Base-by-base conservation (phyloP, 306 rosid species). In the Alnus glutinosa region DNA sequence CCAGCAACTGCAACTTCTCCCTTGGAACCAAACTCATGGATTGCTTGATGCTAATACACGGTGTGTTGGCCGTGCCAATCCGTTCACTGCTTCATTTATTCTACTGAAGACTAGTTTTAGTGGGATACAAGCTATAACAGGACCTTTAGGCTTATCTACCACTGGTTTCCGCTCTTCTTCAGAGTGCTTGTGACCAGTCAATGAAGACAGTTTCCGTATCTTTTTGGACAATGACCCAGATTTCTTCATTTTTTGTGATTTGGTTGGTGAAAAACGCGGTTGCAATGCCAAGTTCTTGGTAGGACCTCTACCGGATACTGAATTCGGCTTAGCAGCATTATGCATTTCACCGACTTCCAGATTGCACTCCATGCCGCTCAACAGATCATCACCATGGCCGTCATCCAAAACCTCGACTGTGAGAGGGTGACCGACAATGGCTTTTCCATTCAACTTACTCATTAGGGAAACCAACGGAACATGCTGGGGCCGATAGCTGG, bases 341-440 rank as follows among this genome's bases (percentile, higher is more conserved):
- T 79, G 62, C 48, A 19, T 66, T 78, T 73, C 86, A 63, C 77
- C 71, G 13, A 37, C 88, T 78, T 79, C 87, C 83, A 71, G 12
- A 58, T 80, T 81, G 55, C 80, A 78, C 75, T 78, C 86, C 36
- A 67, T 44, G 83, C 75, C 79, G 61, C 80, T 78, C 82, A 84
- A 79, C 80, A 85, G n/a, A 44, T 55, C 77, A 64, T 89, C 90
- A 74, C 88, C 89, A 55, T 77, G 77, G 63, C 97, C 90, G 3
- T 92, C 92, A 44, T 81, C 86, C 86, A 93, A 83, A 42, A 73
- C 88, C 87, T 93, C 98, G 68, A 91, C 85, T 3, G 92, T 81
- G 70, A 95, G 77, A 75, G 97, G 99, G 87, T 95, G 98, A 68
- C 99, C 99, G 19, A 95, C 89, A 70, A 95, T 86, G 79, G 99